These are phyloP conservation scores for Trichoderma asperellum DNA, from an alignment of 2,329 filamentous ascomycete genomes.

Conservation along the genomic window DNA sequence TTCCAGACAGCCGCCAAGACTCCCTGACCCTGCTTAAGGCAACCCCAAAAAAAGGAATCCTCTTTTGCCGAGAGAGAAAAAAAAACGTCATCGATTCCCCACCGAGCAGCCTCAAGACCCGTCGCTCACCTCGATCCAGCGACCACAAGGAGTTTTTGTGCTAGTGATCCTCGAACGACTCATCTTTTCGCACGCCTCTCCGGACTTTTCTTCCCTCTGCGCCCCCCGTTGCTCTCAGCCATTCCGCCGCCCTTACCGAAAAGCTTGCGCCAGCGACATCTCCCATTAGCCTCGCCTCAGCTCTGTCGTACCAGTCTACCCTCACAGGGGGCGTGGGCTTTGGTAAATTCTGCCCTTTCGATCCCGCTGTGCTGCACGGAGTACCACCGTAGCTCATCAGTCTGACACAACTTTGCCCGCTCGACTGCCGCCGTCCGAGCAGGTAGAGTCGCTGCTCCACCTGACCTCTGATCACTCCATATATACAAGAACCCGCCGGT, in stretches of 20 bases:
- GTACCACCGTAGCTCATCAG: conserved; percentile 2
- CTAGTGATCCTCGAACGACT: conserved; percentile 14
- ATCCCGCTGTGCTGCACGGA: not conserved
- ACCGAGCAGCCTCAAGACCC: conserved; percentile 26
- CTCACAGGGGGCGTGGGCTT: conserved; percentile 17
- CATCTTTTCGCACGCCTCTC: conserved; percentile 11
- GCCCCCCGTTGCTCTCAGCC: not conserved
- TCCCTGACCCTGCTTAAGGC: conserved; percentile 23
- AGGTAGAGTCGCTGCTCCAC: conserved; percentile 20
- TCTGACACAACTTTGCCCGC: conserved; percentile 12
- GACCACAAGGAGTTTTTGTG: not conserved
- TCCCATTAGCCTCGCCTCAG: not conserved
- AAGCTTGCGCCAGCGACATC: not conserved
- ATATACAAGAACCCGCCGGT: conserved; percentile 21
- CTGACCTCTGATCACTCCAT: conserved; percentile 16
- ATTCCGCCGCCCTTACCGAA: conserved; percentile 15
- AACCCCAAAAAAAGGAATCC: conserved; percentile 18
- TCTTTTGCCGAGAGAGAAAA: conserved; percentile 19
- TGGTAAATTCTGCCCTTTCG: not conserved
- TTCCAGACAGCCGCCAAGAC: not conserved
- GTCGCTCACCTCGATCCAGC: conserved; percentile 21
- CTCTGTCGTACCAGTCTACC: conserved; percentile 1
- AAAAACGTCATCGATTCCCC: conserved; percentile 33
- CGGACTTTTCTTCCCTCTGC: conserved; percentile 12
- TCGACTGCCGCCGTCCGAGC: not conserved